Conservation (phyloP, 495 filamentous ascomycete genomes). For the Tuber magnatum region DNA sequence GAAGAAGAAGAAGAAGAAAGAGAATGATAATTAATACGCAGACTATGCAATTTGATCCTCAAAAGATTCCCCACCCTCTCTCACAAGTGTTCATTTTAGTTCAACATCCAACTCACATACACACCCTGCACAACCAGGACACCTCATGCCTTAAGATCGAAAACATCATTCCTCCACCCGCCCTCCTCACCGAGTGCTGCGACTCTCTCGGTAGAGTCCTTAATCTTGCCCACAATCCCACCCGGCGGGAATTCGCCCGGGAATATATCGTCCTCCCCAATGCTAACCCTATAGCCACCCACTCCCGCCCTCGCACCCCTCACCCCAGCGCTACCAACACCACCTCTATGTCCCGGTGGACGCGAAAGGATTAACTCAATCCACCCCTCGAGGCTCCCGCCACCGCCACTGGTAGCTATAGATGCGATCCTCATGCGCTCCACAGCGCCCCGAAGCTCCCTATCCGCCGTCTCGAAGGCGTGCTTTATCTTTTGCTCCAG, state of each 20-base stretch:
- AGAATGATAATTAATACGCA: not conserved
- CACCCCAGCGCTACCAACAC: not conserved
- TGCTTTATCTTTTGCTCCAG: constrained; percentile 35
- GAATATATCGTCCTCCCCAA: constrained; percentile 29
- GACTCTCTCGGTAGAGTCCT: constrained; percentile 28
- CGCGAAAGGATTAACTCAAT: constrained; percentile 35
- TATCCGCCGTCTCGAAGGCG: constrained; percentile 27
- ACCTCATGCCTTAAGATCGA: constrained; percentile 30
- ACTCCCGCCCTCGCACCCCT: constrained; percentile 13
- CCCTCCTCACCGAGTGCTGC: constrained; percentile 17
- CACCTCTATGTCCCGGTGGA: constrained; percentile 10
- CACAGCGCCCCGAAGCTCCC: constrained; percentile 29
- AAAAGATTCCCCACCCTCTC: not conserved
- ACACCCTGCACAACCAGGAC: not conserved
- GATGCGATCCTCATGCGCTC: constrained; percentile 38
- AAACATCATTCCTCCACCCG: constrained; percentile 38
- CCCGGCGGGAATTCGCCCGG: constrained; percentile 37
- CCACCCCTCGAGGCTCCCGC: constrained; percentile 37
- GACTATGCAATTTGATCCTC: not conserved
- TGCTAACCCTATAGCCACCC: constrained; percentile 23
- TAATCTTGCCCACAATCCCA: constrained; percentile 24
- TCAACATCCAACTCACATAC: too few species aligned
- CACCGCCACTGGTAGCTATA: constrained; percentile 32
- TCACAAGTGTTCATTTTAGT: not conserved
- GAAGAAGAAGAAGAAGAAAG: too few species aligned